Evolutionary conservation across 306 rosid species (phyloP).

Genomic region (Psophocarpus tetragonolobus): DNA sequence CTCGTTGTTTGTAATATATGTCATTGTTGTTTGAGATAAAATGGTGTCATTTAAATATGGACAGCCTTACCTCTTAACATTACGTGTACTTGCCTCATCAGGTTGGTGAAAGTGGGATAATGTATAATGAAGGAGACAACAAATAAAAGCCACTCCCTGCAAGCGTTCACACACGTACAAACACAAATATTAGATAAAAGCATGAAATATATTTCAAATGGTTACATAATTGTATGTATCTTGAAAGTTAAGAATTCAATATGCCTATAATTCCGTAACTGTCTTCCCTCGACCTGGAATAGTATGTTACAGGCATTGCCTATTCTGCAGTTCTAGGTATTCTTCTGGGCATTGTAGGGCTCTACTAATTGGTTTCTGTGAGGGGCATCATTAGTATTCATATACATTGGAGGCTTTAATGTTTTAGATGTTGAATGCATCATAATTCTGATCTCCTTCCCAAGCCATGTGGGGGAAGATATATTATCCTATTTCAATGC

Average conservation of each 20-base stretch:
- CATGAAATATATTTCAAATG: slow-evolving; percentile 21
- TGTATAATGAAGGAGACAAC: slow-evolving; percentile 67
- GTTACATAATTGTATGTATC: slow-evolving; percentile 13
- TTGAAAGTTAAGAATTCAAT: slow-evolving; percentile 14
- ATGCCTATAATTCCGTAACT: slow-evolving; percentile 14
- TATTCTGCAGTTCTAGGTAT: background rate
- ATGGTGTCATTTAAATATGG: slow-evolving; percentile 24
- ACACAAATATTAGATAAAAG: slow-evolving; percentile 23
- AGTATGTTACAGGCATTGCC: slow-evolving; percentile 13
- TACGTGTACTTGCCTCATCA: slow-evolving; percentile 60
- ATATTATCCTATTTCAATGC: background rate
- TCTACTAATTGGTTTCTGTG: background rate
- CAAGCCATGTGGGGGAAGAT: background rate
- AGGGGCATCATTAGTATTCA: background rate
- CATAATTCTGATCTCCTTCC: background rate
- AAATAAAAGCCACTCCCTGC: slow-evolving; percentile 83
- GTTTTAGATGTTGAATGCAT: slow-evolving; percentile 6
- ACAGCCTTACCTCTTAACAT: slow-evolving; percentile 65
- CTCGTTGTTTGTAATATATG: slow-evolving; percentile 6
- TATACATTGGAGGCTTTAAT: background rate
- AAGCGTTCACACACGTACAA: slow-evolving; percentile 9
- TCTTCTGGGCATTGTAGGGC: background rate
- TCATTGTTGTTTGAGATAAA: slow-evolving; percentile 30
- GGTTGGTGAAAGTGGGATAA: slow-evolving; percentile 63
- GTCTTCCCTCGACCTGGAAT: slow-evolving; percentile 13